Evolutionary conservation across 768 basidiomycete species (phyloP).

Genomic region (Lactifluus pinguis): DNA sequence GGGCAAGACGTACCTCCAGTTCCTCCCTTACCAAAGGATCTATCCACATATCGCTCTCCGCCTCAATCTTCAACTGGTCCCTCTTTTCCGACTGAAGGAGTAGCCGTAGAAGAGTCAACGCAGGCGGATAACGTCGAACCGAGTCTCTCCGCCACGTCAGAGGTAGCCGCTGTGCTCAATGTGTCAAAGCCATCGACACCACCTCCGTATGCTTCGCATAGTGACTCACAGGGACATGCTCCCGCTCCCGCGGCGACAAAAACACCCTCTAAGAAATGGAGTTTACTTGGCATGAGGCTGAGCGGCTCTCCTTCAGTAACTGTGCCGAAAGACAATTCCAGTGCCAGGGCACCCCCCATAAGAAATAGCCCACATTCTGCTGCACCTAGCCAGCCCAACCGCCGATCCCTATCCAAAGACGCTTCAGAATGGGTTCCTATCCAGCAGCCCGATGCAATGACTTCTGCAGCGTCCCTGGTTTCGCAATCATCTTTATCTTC

Average conservation of each 20-base stretch:
- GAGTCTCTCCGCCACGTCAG: constrained; percentile 42
- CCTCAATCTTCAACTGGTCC: constrained; percentile 48
- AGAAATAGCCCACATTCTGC: constrained; percentile 60
- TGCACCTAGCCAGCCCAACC: constrained; percentile 55
- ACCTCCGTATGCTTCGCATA: constrained; percentile 20
- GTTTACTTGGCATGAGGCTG: constrained; percentile 72
- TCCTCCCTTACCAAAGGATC: constrained; percentile 85
- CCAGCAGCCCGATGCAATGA: constrained; percentile 64
- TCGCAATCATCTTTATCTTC: constrained; percentile 71
- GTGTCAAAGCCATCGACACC: constrained; percentile 24
- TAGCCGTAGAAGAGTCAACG: constrained; percentile 33
- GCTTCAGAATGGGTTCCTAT: constrained; percentile 49
- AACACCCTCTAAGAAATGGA: constrained; percentile 95
- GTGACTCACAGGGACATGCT: constrained; percentile 30
- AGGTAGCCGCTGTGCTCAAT: constrained; percentile 37
- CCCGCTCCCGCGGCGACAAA: constrained; percentile 44
- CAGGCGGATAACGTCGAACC: constrained; percentile 38
- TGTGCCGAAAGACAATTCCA: constrained; percentile 36
- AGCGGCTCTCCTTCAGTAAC: constrained; percentile 55
- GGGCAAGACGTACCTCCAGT: constrained; percentile 73
- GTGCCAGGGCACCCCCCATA: constrained; percentile 42
- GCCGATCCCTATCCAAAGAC: constrained; percentile 65
- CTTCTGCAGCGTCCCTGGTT: constrained; percentile 64
- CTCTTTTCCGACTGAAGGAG: constrained; percentile 36
- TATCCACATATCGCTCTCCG: constrained; percentile 68